Evolutionary conservation across 192 early-diverging fungal genomes (phyloP).

Genomic region (Pilobolus umbonatus): DNA sequence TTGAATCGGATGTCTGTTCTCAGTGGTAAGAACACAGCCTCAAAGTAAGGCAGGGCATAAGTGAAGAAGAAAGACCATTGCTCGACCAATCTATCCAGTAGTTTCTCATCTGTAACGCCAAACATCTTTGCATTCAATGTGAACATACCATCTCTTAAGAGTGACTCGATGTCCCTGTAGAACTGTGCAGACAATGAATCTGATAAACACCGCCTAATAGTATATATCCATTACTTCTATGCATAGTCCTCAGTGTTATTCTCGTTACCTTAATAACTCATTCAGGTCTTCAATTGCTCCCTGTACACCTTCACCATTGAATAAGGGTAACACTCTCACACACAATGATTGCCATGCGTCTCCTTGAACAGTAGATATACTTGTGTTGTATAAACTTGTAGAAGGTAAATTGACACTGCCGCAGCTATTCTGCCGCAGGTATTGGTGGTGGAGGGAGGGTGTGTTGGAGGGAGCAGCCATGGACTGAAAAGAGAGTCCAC

Average conservation of each 20-base stretch:
- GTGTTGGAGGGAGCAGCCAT: slow-evolving; percentile 4
- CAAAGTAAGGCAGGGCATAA: slow-evolving; percentile 79
- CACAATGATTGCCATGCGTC: slow-evolving; percentile 74
- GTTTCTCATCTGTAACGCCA: slow-evolving; percentile 58
- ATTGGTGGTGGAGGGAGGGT: slow-evolving; percentile 10
- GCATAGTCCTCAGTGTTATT: background rate
- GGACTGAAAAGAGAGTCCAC: slow-evolving; percentile 6
- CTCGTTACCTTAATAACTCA: slow-evolving; percentile 62
- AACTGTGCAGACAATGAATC: slow-evolving; percentile 38
- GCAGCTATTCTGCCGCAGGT: slow-evolving; percentile 28
- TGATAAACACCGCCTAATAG: slow-evolving; percentile 39
- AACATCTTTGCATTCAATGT: slow-evolving; percentile 63
- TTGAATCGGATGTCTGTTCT: slow-evolving; percentile 39
- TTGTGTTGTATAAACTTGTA: background rate
- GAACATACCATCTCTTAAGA: slow-evolving; percentile 58
- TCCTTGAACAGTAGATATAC: slow-evolving; percentile 23
- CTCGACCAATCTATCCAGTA: slow-evolving; percentile 63
- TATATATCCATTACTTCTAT: background rate
- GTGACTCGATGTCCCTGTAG: slow-evolving; percentile 52
- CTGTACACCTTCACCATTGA: slow-evolving; percentile 79
- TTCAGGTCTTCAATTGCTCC: slow-evolving; percentile 82
- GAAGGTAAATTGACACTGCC: slow-evolving; percentile 16
- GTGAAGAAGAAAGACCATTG: slow-evolving; percentile 81
- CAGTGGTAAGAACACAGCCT: slow-evolving; percentile 81
- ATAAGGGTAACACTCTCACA: slow-evolving; percentile 73